Evolutionary conservation across 371 early-diverging fungal genomes (phyloP).

Genomic region (Actinomucor elegans): DNA sequence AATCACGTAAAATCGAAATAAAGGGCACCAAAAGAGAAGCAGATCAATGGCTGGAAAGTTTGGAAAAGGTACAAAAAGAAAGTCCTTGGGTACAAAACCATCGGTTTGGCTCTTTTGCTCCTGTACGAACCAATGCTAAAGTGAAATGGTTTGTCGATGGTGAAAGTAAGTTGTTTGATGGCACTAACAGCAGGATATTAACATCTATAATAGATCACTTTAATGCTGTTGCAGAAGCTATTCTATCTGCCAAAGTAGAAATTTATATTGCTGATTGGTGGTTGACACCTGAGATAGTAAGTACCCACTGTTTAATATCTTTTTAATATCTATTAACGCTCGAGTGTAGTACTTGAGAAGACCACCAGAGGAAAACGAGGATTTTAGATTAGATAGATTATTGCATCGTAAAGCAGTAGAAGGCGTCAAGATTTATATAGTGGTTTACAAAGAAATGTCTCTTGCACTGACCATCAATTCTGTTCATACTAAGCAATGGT

Average conservation of each 20-base stretch:
- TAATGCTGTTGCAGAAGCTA: constrained; percentile 76
- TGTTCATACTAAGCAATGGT: constrained; percentile 77
- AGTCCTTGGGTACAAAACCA: constrained; percentile 73
- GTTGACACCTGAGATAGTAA: constrained; percentile 79
- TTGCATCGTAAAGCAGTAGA: constrained; percentile 82
- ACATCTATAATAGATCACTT: constrained; percentile 72
- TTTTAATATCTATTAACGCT: too few relatives aligned
- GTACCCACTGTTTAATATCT: background rate
- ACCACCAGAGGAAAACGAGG: constrained; percentile 72
- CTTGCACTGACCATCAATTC: constrained; percentile 81
- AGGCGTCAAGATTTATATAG: constrained; percentile 88
- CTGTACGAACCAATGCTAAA: constrained; percentile 65
- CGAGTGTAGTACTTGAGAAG: constrained; percentile 69
- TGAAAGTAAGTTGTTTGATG: constrained; percentile 37
- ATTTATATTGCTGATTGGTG: constrained; percentile 95
- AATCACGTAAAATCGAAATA: constrained; percentile 65
- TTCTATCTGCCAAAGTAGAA: constrained; percentile 72
- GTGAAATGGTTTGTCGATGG: constrained; percentile 86
- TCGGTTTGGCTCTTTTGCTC: constrained; percentile 82
- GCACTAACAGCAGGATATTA: too few relatives aligned
- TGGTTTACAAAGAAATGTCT: constrained; percentile 89
- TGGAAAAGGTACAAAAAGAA: constrained; percentile 56
- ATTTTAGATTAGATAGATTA: constrained; percentile 81
- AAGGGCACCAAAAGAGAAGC: constrained; percentile 64
- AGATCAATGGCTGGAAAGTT: constrained; percentile 64